Conservation (phyloP, 2,329 filamentous ascomycete species). For the Hymenotorrendiella dingleyae region DNA sequence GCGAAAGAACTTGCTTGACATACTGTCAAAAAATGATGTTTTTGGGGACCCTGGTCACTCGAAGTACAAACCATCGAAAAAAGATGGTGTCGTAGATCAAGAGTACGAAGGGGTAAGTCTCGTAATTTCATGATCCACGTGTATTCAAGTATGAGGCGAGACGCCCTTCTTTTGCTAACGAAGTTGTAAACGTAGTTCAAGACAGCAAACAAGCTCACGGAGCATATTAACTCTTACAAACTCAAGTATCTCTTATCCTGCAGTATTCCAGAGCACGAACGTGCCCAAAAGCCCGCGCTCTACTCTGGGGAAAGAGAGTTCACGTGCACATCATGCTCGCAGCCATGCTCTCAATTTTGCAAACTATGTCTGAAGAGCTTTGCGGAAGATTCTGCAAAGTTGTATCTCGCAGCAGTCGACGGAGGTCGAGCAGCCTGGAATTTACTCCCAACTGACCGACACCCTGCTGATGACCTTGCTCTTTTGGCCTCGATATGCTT, state of each 20-base stretch:
- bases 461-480: constrained; percentile 31
- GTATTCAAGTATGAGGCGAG: not conserved
- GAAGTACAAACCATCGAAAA: not conserved
- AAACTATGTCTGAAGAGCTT: constrained; percentile 17
- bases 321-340: constrained; percentile 18
- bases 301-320: constrained; percentile 1
- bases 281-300: constrained; percentile 8
- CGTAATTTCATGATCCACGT: not conserved
- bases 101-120: constrained; percentile 3
- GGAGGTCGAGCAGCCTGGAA: constrained; percentile 21
- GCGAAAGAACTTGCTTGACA: constrained; percentile 12
- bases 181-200: constrained; percentile 14
- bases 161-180: no score
- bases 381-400: constrained; percentile 14
- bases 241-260: constrained; percentile 24
- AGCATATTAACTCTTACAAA: constrained; percentile 25
- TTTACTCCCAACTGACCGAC: constrained; percentile 29
- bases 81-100: not conserved
- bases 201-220: constrained; percentile 19
- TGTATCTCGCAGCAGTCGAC: constrained; percentile 23
- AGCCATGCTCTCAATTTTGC: constrained; percentile 17
- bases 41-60: constrained; percentile 5
- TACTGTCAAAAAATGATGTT: constrained; percentile 8
- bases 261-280: constrained; percentile 22
- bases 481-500: constrained; percentile 29